These are phyloP conservation scores for Excoecaria agallocha DNA, from an alignment of 345 rosid genomes.

Conservation along the genomic window DNA sequence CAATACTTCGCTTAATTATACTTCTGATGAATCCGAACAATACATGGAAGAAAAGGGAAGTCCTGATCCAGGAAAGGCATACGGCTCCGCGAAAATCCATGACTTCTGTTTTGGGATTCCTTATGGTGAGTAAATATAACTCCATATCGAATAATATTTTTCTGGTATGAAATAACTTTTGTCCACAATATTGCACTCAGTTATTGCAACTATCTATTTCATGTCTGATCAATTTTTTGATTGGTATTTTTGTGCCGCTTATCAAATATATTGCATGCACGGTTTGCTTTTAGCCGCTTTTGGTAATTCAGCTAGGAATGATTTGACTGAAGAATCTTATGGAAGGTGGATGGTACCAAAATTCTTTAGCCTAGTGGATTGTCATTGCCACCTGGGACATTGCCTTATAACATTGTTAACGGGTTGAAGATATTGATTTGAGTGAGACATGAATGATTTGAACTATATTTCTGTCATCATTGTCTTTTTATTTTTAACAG, in stretches of 20 bases:
- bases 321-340: background rate
- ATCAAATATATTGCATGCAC: background rate
- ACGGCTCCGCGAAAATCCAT: conserved; percentile 69
- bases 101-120: conserved; percentile 97
- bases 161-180: background rate
- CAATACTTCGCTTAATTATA: conserved; percentile 35
- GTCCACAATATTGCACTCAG: background rate
- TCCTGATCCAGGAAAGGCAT: conserved; percentile 34
- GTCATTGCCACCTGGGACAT: background rate
- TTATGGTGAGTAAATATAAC: conserved; percentile 56
- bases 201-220: background rate
- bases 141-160: background rate
- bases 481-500: no score
- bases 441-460: background rate
- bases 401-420: background rate
- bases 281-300: background rate
- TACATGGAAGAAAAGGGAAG: conserved; percentile 20
- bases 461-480: no score
- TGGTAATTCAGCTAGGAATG: background rate
- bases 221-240: background rate
- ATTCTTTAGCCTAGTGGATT: background rate
- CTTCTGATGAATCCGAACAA: conserved; percentile 46
- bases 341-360: background rate
- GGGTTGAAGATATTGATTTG: background rate
- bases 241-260: background rate